Base-by-base conservation (phyloP, 2,329 filamentous ascomycete genomes). In the Aureobasidium sp. region DNA sequence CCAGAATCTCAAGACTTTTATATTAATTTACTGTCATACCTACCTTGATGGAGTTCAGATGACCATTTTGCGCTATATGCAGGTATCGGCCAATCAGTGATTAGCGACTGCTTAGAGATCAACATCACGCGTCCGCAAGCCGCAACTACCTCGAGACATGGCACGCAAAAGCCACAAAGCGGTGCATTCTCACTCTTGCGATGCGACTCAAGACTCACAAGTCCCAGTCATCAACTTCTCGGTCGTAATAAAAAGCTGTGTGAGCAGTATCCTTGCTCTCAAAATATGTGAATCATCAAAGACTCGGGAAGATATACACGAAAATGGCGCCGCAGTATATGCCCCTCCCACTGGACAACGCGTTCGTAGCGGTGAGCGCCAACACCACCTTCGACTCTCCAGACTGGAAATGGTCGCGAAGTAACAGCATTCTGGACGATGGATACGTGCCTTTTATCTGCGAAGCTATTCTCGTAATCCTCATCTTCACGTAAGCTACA, bases 111-210 rank as follows among this genome's bases (percentile, higher is more conserved):
- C 21, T 54, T 30, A 27, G 5, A 16, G 3, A 6, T 14, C 14
- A 6, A 27, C 37, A 48, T 54, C 50, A 54, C 50, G 50, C 37
- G 50, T 41, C 16, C 25, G 4, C 5, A 7, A 21, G 21, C 34
- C 42, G 50, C 50, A 54, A 39, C 50, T 41, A 54, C 50, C 50
- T 41, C 36, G 50, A 54, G 50, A 54, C 50, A 54, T 39, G 5
- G 14, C 37, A 54, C 7, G 34, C 36, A 36, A 41, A 36, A 54
- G 50, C 36, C 50, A 54, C 49, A 30, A 54, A 54, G 50, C 50
- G 50, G 50, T 54, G 50, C 29, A 32, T n/a, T 30, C 50, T 7
- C 36, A 13, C 25, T 41, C 21, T 21, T 21, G 21, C 37, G 25
- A 54, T 21, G 37, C 50, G 37, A 42, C 37, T n/a, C 2, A 34